Conservation (phyloP, 2,329 filamentous ascomycete genomes). For the Aspergillus tubingensis region DNA sequence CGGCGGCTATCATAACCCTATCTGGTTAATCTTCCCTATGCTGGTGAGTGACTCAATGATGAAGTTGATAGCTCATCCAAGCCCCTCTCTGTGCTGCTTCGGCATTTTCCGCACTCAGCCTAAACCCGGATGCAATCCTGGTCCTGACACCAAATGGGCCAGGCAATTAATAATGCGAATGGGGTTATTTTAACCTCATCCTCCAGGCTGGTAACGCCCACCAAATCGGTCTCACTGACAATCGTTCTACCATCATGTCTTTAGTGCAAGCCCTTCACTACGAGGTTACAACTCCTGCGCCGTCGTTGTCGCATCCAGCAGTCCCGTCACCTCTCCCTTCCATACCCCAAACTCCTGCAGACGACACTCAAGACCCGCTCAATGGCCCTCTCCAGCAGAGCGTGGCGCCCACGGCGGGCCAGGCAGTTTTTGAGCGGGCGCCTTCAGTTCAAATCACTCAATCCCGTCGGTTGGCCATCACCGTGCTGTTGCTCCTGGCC, state of each 20-base stretch:
- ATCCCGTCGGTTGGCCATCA: conserved; percentile 22
- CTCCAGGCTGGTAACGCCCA: neutral
- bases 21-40: neutral
- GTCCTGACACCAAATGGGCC: neutral
- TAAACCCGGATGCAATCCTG: neutral
- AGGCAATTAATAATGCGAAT: too few species aligned
- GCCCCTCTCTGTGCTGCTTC: too few species aligned
- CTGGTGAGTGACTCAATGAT: neutral
- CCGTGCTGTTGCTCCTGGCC: conserved; percentile 24
- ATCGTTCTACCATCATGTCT: neutral
- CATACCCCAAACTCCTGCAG: neutral
- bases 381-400: neutral
- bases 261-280: conserved; percentile 8
- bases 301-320: neutral
- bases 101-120: neutral
- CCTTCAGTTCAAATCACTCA: conserved; percentile 18
- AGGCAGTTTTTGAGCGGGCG: conserved; percentile 24
- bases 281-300: neutral
- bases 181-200: neutral
- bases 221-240: too few species aligned
- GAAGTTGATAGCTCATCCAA: neutral
- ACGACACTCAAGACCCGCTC: neutral
- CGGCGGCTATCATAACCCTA: neutral
- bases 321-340: neutral
- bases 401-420: conserved; percentile 20